Base-by-base conservation (phyloP, 2,329 filamentous ascomycete genomes). In the Talaromyces sp. region DNA sequence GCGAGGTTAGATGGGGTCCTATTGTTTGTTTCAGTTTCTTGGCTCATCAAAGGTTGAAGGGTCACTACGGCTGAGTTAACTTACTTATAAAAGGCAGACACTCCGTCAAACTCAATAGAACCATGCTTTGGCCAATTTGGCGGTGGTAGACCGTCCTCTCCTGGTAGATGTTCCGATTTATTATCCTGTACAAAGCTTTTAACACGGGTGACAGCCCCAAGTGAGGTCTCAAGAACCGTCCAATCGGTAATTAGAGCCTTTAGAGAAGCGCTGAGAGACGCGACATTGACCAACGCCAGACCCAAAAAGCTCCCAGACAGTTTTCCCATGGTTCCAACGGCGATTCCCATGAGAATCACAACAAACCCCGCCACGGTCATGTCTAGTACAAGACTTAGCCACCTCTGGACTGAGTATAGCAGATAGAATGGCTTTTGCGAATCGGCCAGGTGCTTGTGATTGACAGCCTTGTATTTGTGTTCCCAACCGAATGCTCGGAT, bases 401-500 rank as follows among this genome's bases (percentile, higher is more conserved):
- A 87, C 33, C 82, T 77, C 67, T 87, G 85, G 5, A 86, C 78
- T 40, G 80, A 79, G 59, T 78, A 82, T 9, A 87, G 75, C 0
- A 86, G 75, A 65, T 87, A 87, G 56, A 81, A 84, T 0, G 85
- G 84, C 23, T 75, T 72, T 66, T 87, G 85, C 0, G 84, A 84
- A 8, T 71, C 70, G 62, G 87, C 82, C 2, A 87, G 71, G 0
- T 84, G 75, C 3, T 66, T 63, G 16, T 80, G 70, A 59, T 83
- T 85, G 63, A 76, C 76, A 31, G 77, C 66, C 16, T 78, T 71
- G 56, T 79, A 75, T 3, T 71, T 67, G 0, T 70, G 62, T 16
- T 79, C 73, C 83, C 83, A 87, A 1, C 81, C 78, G 66, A 90
- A 94, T 0, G 89, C 88, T 14, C 91, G 85, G 58, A 94, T 91